These are phyloP conservation scores for Magnusiomyces suaveolens DNA, from an alignment of 1,139 yeast genomes.

Conservation along the genomic window DNA sequence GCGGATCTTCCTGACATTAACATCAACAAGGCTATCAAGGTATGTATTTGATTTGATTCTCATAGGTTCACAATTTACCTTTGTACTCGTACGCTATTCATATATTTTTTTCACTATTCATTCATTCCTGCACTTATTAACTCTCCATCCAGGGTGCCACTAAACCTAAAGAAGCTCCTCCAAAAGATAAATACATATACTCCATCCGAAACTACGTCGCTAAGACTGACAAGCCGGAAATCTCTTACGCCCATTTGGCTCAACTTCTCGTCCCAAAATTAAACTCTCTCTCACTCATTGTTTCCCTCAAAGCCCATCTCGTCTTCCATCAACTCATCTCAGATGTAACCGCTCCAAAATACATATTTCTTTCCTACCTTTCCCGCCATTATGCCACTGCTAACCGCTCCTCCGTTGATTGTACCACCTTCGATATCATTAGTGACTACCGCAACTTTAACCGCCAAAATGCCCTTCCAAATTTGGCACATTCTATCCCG, in stretches of 20 bases:
- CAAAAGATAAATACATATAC: slow-evolving; percentile 19
- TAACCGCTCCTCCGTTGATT: slow-evolving; percentile 15
- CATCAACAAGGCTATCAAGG: slow-evolving; percentile 12
- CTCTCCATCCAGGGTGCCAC: slow-evolving; percentile 18
- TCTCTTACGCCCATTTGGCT: slow-evolving; percentile 12
- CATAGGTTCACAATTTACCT: no score
- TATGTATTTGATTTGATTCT: neutral
- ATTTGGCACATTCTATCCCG: slow-evolving; percentile 14
- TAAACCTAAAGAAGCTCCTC: slow-evolving; percentile 18
- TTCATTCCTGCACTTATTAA: neutral
- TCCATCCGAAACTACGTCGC: slow-evolving; percentile 16
- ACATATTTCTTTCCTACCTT: slow-evolving; percentile 12
- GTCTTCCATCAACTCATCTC: slow-evolving; percentile 21
- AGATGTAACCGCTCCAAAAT: slow-evolving; percentile 14
- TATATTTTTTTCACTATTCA: neutral
- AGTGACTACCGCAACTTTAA: slow-evolving; percentile 6
- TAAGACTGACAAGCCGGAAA: slow-evolving; percentile 11
- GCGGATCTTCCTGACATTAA: slow-evolving; percentile 5
- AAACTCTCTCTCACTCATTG: slow-evolving; percentile 12
- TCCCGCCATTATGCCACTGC: slow-evolving; percentile 11
- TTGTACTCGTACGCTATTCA: no score
- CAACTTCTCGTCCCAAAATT: slow-evolving; percentile 16
- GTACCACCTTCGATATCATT: slow-evolving; percentile 9
- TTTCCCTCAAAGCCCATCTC: slow-evolving; percentile 21
- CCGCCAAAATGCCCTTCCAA: slow-evolving; percentile 12